Percentiles rank a stretch among this genome's conserved stretches.
Evolutionary conservation across 768 basidiomycete genomes (phyloP).

Genomic region (Boletus subcaerulescens): DNA sequence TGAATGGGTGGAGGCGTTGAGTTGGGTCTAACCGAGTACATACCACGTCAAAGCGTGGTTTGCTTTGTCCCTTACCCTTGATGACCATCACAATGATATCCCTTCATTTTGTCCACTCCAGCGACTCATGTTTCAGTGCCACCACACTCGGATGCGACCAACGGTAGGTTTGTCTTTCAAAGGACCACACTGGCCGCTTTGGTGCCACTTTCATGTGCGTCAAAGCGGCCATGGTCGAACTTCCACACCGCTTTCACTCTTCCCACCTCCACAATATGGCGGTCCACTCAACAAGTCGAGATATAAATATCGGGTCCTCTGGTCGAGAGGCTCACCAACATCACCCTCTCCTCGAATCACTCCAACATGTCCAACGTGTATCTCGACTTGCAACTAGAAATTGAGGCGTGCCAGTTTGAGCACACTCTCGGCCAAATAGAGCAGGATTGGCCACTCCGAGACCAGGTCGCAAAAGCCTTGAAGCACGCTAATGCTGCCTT

Average conservation of each 20-base stretch:
- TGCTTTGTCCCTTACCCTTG: background rate
- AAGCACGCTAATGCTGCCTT: conserved; percentile 13
- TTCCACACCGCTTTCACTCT: background rate
- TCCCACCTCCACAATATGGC: conserved; percentile 3
- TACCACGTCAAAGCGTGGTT: background rate
- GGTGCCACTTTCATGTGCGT: background rate
- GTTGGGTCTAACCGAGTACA: background rate
- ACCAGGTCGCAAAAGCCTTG: conserved; percentile 3
- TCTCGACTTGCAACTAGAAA: background rate
- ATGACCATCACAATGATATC: background rate
- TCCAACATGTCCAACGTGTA: conserved; percentile 10
- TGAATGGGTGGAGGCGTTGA: conserved; percentile 1
- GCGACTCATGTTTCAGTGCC: no score
- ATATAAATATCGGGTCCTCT: conserved; percentile 10
- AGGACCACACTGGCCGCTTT: background rate
- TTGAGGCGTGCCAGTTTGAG: conserved; percentile 2
- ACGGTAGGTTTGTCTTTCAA: background rate
- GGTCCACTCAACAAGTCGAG: background rate
- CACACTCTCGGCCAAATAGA: background rate
- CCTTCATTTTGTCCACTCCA: background rate
- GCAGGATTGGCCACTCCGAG: background rate
- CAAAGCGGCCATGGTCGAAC: background rate
- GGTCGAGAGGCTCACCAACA: background rate
- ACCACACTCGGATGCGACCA: no score
- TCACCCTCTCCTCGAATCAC: background rate